Evolutionary conservation across 768 basidiomycete genomes (phyloP), one percentile per base, ranked within the genome.

Genomic region (Russula dissimulans): DNA sequence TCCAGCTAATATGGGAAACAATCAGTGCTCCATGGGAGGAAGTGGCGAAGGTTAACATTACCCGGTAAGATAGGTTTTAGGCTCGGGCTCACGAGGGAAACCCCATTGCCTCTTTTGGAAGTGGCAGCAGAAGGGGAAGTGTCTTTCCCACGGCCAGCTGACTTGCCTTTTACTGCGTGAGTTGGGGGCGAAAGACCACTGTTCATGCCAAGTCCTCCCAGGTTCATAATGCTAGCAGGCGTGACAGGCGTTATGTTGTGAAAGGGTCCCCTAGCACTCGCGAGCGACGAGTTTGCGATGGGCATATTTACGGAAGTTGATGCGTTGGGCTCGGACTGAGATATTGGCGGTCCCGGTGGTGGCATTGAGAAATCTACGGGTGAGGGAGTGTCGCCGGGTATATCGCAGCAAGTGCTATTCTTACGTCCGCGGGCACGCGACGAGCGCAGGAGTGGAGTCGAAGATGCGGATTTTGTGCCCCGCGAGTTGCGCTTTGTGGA

Each of bases 301-400:
- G 48, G 36, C 52, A 46, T 17, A 41, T 51, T 59, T 31, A 44
- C 18, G 6, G 52, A 41, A 29, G 64, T 34, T 15, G 61, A 43
- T 42, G 62, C 17, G 14, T 36, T 43, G 32, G 57, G 47, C 39
- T 64, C 56, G 39, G 56, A 10, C 44, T 57, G 63, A 15, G 60
- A 42, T 39, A 66, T 57, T 4, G 82, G 81, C 7, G 79, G 74
- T 9, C 88, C 89, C 8, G 91, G 90, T 0, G 93, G 92, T 1
- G 91, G 91, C 91, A 95, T 93, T 10, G 83, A 79, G 18, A 89
- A 72, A 72, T 95, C 93, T 1, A 95, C 91, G 2, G 93, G 92
- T 5, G 89, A 91, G 0, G 93, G 91, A 0, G 87, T 84, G 66
- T 89, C 86, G 11, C 68, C 70, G 11, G 69, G 69, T 15, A 67